Evolutionary conservation across 2,329 filamentous ascomycete genomes (phyloP).

Genomic region (Pleomassaria siparia): DNA sequence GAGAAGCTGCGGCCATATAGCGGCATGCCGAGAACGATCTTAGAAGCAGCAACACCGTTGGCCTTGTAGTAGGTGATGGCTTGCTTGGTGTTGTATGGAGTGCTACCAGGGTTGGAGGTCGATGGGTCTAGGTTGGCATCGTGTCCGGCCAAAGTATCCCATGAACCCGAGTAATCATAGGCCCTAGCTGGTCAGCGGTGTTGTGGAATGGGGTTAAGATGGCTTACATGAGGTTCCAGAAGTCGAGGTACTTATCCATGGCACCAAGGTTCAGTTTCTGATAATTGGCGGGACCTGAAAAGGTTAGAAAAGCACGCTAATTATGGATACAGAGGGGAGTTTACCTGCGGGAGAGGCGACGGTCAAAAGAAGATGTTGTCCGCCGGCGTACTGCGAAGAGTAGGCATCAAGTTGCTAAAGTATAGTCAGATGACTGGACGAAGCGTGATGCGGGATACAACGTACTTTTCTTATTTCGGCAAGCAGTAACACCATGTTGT

Average conservation of each 20-base stretch:
- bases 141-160: slow-evolving; percentile 37
- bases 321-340: slow-evolving; percentile 25
- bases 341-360: slow-evolving; percentile 47
- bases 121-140: slow-evolving; percentile 35
- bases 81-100: slow-evolving; percentile 37
- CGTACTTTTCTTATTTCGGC: slow-evolving; percentile 25
- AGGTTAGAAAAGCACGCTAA: slow-evolving; percentile 38
- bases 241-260: slow-evolving; percentile 53
- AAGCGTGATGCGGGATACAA: background rate
- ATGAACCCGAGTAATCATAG: slow-evolving; percentile 67
- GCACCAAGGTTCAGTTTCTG: slow-evolving; percentile 44
- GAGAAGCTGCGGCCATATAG: slow-evolving; percentile 40
- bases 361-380: slow-evolving; percentile 49
- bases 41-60: slow-evolving; percentile 33
- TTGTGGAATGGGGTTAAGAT: background rate
- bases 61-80: slow-evolving; percentile 35
- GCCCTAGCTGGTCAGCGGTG: slow-evolving; percentile 42
- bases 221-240: slow-evolving; percentile 64
- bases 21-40: slow-evolving; percentile 42
- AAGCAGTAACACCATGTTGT: slow-evolving; percentile 37
- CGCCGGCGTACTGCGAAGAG: slow-evolving; percentile 40
- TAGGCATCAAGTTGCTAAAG: slow-evolving; percentile 46
- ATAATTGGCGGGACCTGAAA: slow-evolving; percentile 46
- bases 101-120: slow-evolving; percentile 26
- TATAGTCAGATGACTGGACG: background rate